Evolutionary conservation across 805 yeast species (phyloP), one percentile per base, ranked within the genome.

Genomic region (Pichia kluyveri): DNA sequence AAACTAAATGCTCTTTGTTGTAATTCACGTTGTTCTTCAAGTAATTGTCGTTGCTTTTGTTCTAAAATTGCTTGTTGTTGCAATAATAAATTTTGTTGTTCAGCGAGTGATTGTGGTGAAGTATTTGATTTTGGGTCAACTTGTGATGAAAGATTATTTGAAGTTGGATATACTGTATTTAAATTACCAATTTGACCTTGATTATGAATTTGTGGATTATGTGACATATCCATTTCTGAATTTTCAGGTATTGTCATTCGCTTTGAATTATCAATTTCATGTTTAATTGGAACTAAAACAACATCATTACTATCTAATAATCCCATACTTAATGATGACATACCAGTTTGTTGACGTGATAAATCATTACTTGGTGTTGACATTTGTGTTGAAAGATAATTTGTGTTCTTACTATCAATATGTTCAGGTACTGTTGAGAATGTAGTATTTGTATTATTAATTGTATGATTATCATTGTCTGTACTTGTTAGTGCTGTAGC

Each of bases 401-500:
- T 23, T 23, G 26, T 23, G 7, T 5, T 5, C 1, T 6, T 5
- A 23, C 39, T 38, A 8, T 38, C 40, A 27, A 32, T 23, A 34
- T 39, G 38, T 18, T 38, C 38, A 27, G 30, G 45, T n/a, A 47
- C 17, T 34, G 38, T 34, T 34, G 37, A 34, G 8, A 34, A 14
- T 32, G 17, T 44, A 28, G 23, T 36, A 10, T 8, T 34, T 10
- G 30, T 28, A 19, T 26, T 37, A n/a, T 44, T 42, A 18, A 27
- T 27, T 31, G 18, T 40, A 34, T 15, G n/a, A 34, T 15, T 30
- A 8, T 44, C 40, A 47, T 45, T 37, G 37, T 53, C 50, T 48
- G 51, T 56, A 40, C 36, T 51, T 47, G 51, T 54, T 55, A 17
- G 51, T 46, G 50, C 52, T 48, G 51, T 51, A 38, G 50, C 52